phyloP scores from a whole-genome alignment of 139 green algal species.

The Chlorella sp. region DNA sequence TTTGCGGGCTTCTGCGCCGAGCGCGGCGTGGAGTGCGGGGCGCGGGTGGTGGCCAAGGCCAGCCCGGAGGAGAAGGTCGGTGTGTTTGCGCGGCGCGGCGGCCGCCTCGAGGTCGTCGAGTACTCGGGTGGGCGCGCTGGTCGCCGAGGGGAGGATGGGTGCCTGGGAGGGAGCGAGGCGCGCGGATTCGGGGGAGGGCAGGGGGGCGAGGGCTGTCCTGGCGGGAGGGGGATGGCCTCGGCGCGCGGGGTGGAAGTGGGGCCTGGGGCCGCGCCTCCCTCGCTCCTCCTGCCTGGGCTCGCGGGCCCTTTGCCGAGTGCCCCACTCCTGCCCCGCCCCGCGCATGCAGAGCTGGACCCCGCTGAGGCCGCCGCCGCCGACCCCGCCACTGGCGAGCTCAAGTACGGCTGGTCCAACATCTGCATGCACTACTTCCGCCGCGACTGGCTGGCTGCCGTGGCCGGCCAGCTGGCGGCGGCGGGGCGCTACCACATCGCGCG shows the following conservation, averaged over 20 bases:
- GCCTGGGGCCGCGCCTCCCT: no score
- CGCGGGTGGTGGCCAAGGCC: slow-evolving; percentile 75
- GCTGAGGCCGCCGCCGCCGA: slow-evolving; percentile 61
- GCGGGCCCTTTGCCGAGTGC: no score
- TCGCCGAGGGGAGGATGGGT: neutral
- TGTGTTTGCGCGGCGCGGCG: slow-evolving; percentile 65
- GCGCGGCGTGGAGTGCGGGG: slow-evolving; percentile 50
- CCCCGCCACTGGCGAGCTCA: slow-evolving; percentile 59
- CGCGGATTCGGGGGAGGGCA: no score
- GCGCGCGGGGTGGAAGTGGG: no score
- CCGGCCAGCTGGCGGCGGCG: slow-evolving; percentile 23
- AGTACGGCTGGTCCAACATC: slow-evolving; percentile 93
- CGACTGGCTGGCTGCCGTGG: slow-evolving; percentile 70
- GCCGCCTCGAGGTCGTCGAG: slow-evolving; percentile 79
- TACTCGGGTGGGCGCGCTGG: slow-evolving; percentile 59
- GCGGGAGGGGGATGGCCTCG: no score
- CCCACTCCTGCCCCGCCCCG: neutral
- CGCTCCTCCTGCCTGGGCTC: no score
- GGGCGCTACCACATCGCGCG: slow-evolving; percentile 84
- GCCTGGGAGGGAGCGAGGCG: neutral
- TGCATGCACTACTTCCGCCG: slow-evolving; percentile 95
- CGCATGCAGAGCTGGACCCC: slow-evolving; percentile 68
- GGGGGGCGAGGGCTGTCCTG: no score
- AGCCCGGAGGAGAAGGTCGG: slow-evolving; percentile 84
- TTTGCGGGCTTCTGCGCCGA: slow-evolving; percentile 80